Evolutionary conservation across 495 filamentous ascomycete species (phyloP).

Genomic region (Talaromyces stipitatus): DNA sequence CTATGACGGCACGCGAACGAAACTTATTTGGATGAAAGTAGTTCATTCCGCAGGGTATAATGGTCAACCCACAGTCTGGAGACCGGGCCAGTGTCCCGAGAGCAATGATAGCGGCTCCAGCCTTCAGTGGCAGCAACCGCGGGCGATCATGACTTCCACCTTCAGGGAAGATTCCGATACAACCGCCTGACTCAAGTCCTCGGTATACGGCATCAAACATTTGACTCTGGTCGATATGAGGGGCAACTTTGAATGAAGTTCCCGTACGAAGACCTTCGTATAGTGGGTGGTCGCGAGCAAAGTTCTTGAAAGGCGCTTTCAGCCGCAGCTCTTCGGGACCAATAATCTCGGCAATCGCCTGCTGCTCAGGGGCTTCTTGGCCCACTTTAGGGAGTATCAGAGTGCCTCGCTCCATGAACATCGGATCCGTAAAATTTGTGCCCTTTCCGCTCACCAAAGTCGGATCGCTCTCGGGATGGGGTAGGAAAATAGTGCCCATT

Average conservation of each 20-base stretch:
- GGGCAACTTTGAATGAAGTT: constrained; percentile 64
- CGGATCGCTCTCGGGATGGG: constrained; percentile 67
- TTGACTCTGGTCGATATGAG: constrained; percentile 77
- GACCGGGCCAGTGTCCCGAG: constrained; percentile 69
- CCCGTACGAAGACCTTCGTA: constrained; percentile 64
- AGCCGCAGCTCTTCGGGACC: constrained; percentile 63
- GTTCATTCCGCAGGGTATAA: constrained; percentile 87
- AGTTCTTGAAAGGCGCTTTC: constrained; percentile 63
- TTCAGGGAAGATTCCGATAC: constrained; percentile 83
- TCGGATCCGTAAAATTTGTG: constrained; percentile 58
- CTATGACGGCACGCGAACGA: constrained; percentile 76
- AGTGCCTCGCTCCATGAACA: constrained; percentile 61
- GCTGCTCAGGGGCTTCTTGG: constrained; percentile 58
- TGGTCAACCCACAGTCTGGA: constrained; percentile 70
- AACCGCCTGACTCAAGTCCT: constrained; percentile 61
- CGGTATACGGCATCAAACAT: constrained; percentile 80
- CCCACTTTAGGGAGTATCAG: constrained; percentile 66
- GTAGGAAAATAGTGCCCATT: constrained; percentile 65
- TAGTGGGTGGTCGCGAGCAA: constrained; percentile 36
- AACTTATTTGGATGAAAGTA: constrained; percentile 94
- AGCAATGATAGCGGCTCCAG: constrained; percentile 86
- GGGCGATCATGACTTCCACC: constrained; percentile 84
- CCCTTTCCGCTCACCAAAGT: constrained; percentile 63
- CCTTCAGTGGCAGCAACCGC: constrained; percentile 76
- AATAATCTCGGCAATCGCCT: constrained; percentile 64